Evolutionary conservation across 1,284 basidiomycete genomes (phyloP).

Genomic region (Fistulinella cinereoalba): DNA sequence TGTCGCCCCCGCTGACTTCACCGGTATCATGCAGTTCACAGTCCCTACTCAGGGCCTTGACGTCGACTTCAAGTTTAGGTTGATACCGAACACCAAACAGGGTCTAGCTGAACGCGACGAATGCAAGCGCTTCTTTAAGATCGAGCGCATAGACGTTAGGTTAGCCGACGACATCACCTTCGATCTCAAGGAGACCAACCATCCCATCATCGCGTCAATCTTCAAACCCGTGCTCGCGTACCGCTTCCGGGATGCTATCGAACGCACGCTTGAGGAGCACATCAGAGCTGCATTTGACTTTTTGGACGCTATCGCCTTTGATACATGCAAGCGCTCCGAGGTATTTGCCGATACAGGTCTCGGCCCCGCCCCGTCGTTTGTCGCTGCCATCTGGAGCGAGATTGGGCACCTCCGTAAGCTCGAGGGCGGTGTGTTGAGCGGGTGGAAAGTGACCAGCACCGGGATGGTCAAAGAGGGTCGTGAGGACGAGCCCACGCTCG

Average conservation of each 20-base stretch:
- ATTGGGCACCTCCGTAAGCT: slow-evolving; percentile 50
- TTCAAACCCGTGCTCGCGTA: slow-evolving; percentile 59
- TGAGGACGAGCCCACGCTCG: slow-evolving; percentile 45
- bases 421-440: slow-evolving; percentile 39
- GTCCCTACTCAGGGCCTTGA: slow-evolving; percentile 65
- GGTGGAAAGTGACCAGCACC: slow-evolving; percentile 55
- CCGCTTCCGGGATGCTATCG: slow-evolving; percentile 55
- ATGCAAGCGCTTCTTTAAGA: slow-evolving; percentile 49
- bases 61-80: slow-evolving; percentile 59
- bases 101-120: slow-evolving; percentile 43
- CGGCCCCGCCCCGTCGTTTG: slow-evolving; percentile 43
- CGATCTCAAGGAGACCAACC: slow-evolving; percentile 56
- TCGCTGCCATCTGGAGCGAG: slow-evolving; percentile 64
- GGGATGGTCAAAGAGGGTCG: slow-evolving; percentile 52
- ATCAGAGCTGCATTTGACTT: slow-evolving; percentile 48
- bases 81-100: slow-evolving; percentile 50
- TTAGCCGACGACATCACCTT: slow-evolving; percentile 54
- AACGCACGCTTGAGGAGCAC: slow-evolving; percentile 54
- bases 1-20: slow-evolving; percentile 53
- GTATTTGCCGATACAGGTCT: slow-evolving; percentile 65
- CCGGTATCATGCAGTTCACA: slow-evolving; percentile 56
- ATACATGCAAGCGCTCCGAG: slow-evolving; percentile 51
- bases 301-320: slow-evolving; percentile 54
- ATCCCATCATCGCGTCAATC: slow-evolving; percentile 53
- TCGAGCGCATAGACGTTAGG: slow-evolving; percentile 51